These are phyloP conservation scores for Trifolium dubium DNA, from an alignment of 306 rosid species.

Conservation along the genomic window DNA sequence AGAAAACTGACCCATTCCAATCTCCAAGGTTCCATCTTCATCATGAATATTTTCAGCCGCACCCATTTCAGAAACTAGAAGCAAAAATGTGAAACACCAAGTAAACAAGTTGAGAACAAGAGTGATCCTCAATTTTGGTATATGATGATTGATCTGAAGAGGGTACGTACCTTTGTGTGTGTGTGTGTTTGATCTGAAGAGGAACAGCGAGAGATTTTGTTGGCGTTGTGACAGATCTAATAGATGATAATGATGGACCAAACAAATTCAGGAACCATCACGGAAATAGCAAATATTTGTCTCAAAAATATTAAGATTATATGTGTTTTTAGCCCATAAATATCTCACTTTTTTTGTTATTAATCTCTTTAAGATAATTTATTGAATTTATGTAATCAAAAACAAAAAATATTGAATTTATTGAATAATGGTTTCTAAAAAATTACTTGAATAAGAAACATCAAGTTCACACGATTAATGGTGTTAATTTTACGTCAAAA, in stretches of 20 bases:
- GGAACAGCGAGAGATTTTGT: conserved; percentile 38
- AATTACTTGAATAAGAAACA: no score
- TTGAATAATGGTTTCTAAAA: no score
- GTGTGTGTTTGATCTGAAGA: conserved; percentile 23
- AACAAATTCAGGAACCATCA: not conserved
- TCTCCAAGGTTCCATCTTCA: conserved; percentile 85
- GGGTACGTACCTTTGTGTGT: not conserved
- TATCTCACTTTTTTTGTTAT: no score
- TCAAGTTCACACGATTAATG: no score
- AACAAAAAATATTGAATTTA: no score
- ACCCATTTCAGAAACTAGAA: conserved; percentile 57
- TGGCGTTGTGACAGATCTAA: conserved; percentile 49
- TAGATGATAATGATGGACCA: conserved; percentile 2
- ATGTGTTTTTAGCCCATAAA: no score
- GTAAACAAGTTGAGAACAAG: no score
- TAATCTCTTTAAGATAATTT: no score
- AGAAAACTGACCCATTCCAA: conserved; percentile 81
- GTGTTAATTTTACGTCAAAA: no score
- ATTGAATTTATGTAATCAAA: no score
- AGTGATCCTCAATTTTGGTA: no score
- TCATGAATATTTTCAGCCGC: conserved; percentile 58
- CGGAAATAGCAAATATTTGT: not conserved
- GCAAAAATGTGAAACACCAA: conserved; percentile 11
- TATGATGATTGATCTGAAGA: conserved; percentile 30
- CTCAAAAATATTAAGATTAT: not conserved